Percentiles rank a stretch among this genome's conserved stretches.
Evolutionary conservation across 768 basidiomycete species (phyloP).

Genomic region (Auriscalpium microsporum): DNA sequence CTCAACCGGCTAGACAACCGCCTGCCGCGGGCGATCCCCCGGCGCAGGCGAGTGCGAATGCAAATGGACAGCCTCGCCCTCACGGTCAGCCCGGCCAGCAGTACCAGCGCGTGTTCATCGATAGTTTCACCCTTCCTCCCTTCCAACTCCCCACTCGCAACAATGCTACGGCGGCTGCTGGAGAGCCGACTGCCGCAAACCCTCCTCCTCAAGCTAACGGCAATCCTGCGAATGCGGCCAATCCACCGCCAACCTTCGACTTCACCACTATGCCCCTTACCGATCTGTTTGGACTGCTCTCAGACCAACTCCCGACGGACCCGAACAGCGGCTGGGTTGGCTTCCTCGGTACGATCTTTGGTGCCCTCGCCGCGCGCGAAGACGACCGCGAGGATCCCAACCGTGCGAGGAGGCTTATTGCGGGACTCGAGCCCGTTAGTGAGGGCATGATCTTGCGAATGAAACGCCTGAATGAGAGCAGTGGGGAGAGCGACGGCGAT

Average conservation of each 20-base stretch:
- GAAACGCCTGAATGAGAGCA: constrained; percentile 34
- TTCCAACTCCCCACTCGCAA: no score
- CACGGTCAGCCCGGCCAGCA: no score
- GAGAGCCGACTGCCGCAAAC: no score
- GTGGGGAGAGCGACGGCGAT: constrained; percentile 25
- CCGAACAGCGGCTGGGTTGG: constrained; percentile 7
- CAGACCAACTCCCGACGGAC: constrained; percentile 2
- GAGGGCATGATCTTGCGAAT: constrained; percentile 57
- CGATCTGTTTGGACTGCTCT: not conserved
- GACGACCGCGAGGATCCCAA: constrained; percentile 53
- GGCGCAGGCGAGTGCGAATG: no score
- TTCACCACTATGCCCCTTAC: not conserved
- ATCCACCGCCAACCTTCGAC: not conserved
- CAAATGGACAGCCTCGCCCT: no score
- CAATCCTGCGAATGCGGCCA: not conserved
- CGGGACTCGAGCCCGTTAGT: constrained; percentile 59
- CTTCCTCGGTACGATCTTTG: constrained; percentile 7
- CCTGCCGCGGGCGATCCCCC: no score
- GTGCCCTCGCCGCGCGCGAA: constrained; percentile 15
- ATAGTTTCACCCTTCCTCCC: no score
- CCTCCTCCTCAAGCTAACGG: no score
- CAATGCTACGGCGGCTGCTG: no score
- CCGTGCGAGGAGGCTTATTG: constrained; percentile 53
- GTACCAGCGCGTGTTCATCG: no score
- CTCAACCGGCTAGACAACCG: no score